Base-by-base conservation (phyloP, 768 basidiomycete species). In the Lenzites betulinus region DNA sequence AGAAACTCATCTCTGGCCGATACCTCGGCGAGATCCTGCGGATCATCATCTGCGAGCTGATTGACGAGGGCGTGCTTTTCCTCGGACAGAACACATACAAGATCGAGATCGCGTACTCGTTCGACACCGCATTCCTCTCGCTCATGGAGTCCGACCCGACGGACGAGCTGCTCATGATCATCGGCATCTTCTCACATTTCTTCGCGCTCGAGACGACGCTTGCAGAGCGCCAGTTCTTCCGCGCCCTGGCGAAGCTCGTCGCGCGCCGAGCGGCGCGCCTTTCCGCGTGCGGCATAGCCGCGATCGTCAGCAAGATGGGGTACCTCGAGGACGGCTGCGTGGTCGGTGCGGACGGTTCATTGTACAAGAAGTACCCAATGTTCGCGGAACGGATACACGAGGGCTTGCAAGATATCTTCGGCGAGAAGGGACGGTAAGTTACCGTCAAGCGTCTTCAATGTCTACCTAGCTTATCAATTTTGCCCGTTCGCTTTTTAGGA, bases 81-180 rank as follows among this genome's bases (percentile, higher is more conserved):
- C 83, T 97, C 30, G 95, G 97, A 25, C 96, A 99, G 76, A 93
- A 96, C 73, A 97, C 96, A 1, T 98, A 98, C 84, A 98, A 98
- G 79, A 85, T 99, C 39, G 95, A 98, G 76, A 92, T 84, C 65
- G 85, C 94, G 20, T 95, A 95, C 72, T 88, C 84, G 28, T 88
- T 99, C 68, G 96, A 99, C 74, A 99, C 97, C 2, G 95, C 96
- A 1, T 98, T 98, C 80, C 78, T 99, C 62, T 95, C 93, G 42
- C 80, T 98, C 44, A 97, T 99, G 89, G 96, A 98, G 77, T 92
- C 88, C 68, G 96, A 98, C 75, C 88, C 92, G 1, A 99, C 96
- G 28, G 96, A 98, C 69, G 96, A 99, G 69, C 85, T 96, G 47
- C 83, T 98, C 51, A 97, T 96, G 86, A 86, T 95, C 71, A 93